Percentiles rank a stretch among this genome's conserved stretches.
These are phyloP conservation scores for Tetracladium maxilliforme DNA, from an alignment of 2,329 filamentous ascomycete species.

Conservation along the genomic window DNA sequence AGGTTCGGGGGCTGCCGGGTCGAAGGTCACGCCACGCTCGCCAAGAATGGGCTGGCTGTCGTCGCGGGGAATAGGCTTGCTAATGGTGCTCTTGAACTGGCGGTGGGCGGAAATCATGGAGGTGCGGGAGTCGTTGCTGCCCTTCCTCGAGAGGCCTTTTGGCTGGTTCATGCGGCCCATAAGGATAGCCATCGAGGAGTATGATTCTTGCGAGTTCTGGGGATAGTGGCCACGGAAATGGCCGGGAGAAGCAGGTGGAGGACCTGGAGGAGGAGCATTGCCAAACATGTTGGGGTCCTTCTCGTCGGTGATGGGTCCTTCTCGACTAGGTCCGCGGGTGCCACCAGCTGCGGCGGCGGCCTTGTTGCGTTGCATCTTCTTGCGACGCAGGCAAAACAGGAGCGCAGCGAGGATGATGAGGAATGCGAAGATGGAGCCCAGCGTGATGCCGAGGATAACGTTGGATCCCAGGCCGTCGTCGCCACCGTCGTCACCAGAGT, in stretches of 20 bases:
- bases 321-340: slow-evolving; percentile 23
- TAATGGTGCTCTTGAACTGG: slow-evolving; percentile 46
- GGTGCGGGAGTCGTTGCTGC: slow-evolving; percentile 40
- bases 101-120: slow-evolving; percentile 45
- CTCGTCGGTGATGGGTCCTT: slow-evolving; percentile 35
- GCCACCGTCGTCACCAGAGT: slow-evolving; percentile 16
- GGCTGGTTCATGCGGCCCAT: slow-evolving; percentile 44
- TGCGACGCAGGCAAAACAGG: slow-evolving; percentile 46
- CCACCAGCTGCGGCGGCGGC: slow-evolving; percentile 30
- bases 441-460: slow-evolving; percentile 64
- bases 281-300: slow-evolving; percentile 37
- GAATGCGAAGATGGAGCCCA: slow-evolving; percentile 51
- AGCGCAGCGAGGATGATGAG: slow-evolving; percentile 54
- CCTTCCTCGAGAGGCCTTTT: slow-evolving; percentile 28
- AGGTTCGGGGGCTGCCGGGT: slow-evolving; percentile 12
- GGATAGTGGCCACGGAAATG: slow-evolving; percentile 35
- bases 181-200: slow-evolving; percentile 49
- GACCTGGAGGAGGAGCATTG: slow-evolving; percentile 16
- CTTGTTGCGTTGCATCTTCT: slow-evolving; percentile 38
- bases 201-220: slow-evolving; percentile 38
- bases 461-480: slow-evolving; percentile 23
- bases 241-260: slow-evolving; percentile 15
- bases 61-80: slow-evolving; percentile 40
- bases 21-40: slow-evolving; percentile 24
- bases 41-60: slow-evolving; percentile 15